phyloP scores from a whole-genome alignment of 208 protist species.

The Kentomonas sorsogonicus region DNA sequence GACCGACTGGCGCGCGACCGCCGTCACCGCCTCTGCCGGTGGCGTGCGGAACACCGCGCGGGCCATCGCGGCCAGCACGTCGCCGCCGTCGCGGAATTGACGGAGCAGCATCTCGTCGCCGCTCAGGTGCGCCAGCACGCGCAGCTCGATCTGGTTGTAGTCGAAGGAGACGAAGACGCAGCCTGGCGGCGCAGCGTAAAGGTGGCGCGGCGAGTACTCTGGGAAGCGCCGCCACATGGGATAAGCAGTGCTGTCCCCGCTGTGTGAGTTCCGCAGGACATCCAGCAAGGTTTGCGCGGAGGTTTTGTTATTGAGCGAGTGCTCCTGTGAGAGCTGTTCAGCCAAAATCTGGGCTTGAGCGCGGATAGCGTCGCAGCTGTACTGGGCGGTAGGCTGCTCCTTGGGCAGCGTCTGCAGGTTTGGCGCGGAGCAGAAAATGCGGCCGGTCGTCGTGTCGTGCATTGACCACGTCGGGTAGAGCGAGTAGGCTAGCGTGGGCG shows the following conservation, averaged over 20 bases:
- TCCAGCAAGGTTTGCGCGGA: too few relatives aligned
- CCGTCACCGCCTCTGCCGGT: conserved; percentile 19
- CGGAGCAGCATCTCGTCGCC: conserved; percentile 46
- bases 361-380: neutral
- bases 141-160: conserved; percentile 83
- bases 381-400: conserved; percentile 19
- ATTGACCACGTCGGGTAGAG: conserved; percentile 65
- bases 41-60: conserved; percentile 3
- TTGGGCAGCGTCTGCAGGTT: conserved; percentile 67
- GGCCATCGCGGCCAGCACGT: conserved; percentile 45
- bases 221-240: too few relatives aligned
- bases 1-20: conserved; percentile 38
- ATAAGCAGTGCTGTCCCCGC: too few relatives aligned
- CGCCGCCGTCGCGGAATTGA: too few relatives aligned
- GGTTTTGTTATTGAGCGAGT: too few relatives aligned
- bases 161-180: conserved; percentile 69
- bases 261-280: too few relatives aligned
- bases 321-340: too few relatives aligned
- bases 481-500: conserved; percentile 37
- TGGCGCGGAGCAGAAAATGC: conserved; percentile 53
- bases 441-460: conserved; percentile 49
- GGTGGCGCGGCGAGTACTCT: conserved; percentile 71
- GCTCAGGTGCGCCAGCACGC: conserved; percentile 46
- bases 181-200: conserved; percentile 64
- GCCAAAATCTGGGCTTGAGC: too few relatives aligned